A percentile compares a stretch with the other conserved stretches of the same genome.
These are phyloP conservation scores for Lachnellula suecica DNA, from an alignment of 2,329 filamentous ascomycete genomes.

Conservation along the genomic window DNA sequence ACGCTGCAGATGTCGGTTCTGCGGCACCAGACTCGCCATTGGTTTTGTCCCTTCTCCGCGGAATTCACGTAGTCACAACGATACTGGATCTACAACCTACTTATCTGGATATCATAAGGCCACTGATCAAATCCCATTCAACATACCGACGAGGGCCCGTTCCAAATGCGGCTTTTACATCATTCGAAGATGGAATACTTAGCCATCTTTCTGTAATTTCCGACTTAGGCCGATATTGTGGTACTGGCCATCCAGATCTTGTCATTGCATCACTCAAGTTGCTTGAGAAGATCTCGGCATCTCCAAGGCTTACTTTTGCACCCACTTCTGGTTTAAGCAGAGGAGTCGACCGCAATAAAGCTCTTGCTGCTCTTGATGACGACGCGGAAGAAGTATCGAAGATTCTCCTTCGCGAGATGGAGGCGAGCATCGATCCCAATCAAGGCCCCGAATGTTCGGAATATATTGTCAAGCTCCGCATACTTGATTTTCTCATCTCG, in stretches of 20 bases:
- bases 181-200: slow-evolving; percentile 88
- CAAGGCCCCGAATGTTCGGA: slow-evolving; percentile 67
- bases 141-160: slow-evolving; percentile 60
- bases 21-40: slow-evolving; percentile 77
- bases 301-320: slow-evolving; percentile 52
- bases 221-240: slow-evolving; percentile 82
- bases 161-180: slow-evolving; percentile 75
- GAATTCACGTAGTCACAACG: slow-evolving; percentile 80
- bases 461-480: slow-evolving; percentile 79
- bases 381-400: slow-evolving; percentile 78
- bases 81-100: slow-evolving; percentile 87
- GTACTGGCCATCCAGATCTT: slow-evolving; percentile 77
- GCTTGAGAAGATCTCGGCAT: slow-evolving; percentile 82
- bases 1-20: slow-evolving; percentile 69
- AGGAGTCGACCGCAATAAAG: slow-evolving; percentile 68
- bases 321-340: slow-evolving; percentile 21
- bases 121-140: slow-evolving; percentile 68
- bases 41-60: slow-evolving; percentile 73
- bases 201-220: slow-evolving; percentile 77
- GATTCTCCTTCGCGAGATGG: slow-evolving; percentile 68
- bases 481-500: slow-evolving; percentile 82
- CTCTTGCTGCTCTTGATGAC: slow-evolving; percentile 83
- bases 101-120: slow-evolving; percentile 84
- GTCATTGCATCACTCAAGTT: slow-evolving; percentile 79
- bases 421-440: slow-evolving; percentile 69